Evolutionary conservation across 1,139 yeast genomes (phyloP).

Genomic region (Pichia sp.): DNA sequence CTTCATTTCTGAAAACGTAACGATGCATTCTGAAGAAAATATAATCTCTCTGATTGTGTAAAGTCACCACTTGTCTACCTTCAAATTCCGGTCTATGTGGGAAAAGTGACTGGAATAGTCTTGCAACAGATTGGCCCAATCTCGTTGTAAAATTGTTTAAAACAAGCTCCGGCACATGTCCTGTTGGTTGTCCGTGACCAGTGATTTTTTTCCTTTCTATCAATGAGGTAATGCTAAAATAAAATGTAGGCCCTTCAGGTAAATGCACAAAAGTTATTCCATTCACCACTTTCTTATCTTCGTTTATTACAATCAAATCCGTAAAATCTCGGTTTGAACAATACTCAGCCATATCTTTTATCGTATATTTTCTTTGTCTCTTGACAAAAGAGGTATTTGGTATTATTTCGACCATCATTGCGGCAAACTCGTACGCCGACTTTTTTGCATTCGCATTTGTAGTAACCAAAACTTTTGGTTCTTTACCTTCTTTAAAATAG

Average conservation of each 20-base stretch:
- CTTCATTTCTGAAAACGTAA: conserved; percentile 83
- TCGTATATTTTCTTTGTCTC: conserved; percentile 75
- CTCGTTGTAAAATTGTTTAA: conserved; percentile 89
- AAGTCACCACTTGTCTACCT: conserved; percentile 91
- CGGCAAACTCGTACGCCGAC: conserved; percentile 87
- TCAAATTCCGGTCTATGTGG: conserved; percentile 91
- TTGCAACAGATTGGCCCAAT: conserved; percentile 87
- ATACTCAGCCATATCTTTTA: conserved; percentile 80
- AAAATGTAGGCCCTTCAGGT: conserved; percentile 93
- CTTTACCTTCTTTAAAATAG: conserved; percentile 50
- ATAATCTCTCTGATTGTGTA: conserved; percentile 94
- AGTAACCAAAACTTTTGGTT: conserved; percentile 83
- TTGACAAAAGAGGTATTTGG: conserved; percentile 86
- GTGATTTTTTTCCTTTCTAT: conserved; percentile 65
- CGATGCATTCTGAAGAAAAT: conserved; percentile 94
- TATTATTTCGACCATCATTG: conserved; percentile 72
- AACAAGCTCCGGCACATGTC: conserved; percentile 86
- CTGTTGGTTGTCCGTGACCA: conserved; percentile 90
- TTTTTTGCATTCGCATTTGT: conserved; percentile 84
- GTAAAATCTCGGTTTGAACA: conserved; percentile 82
- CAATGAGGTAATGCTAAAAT: conserved; percentile 79
- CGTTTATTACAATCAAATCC: conserved; percentile 83
- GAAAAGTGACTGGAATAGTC: conserved; percentile 84
- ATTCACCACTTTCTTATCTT: conserved; percentile 85
- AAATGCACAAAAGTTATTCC: conserved; percentile 90